These are phyloP conservation scores for Penicillium sp. DNA, from an alignment of 2,329 filamentous ascomycete species.

Conservation along the genomic window DNA sequence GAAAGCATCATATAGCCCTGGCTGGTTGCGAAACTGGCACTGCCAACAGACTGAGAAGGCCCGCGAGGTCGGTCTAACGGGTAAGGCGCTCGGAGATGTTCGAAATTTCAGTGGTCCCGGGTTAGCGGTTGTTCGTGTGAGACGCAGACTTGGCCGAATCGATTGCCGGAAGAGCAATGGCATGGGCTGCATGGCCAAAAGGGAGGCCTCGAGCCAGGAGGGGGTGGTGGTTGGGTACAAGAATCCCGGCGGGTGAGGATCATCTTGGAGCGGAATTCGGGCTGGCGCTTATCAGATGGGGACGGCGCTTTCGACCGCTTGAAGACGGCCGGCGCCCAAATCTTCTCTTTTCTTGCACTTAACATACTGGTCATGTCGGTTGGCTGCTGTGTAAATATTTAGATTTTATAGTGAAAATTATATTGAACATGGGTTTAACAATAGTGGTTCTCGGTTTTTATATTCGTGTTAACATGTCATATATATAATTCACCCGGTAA, in stretches of 20 bases:
- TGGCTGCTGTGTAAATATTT: too few relatives aligned
- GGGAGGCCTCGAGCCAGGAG: slow-evolving; percentile 21
- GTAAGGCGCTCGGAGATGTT: slow-evolving; percentile 22
- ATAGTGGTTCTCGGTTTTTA: too few relatives aligned
- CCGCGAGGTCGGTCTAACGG: slow-evolving; percentile 24
- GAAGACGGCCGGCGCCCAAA: too few relatives aligned
- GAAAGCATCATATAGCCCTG: slow-evolving; percentile 23
- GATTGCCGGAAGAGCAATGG: slow-evolving; percentile 42
- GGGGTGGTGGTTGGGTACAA: slow-evolving; percentile 19
- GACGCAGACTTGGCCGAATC: slow-evolving; percentile 28
- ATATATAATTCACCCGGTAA: too few relatives aligned
- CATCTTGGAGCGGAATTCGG: slow-evolving; percentile 18
- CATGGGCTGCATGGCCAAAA: slow-evolving; percentile 41
- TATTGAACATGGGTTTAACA: too few relatives aligned
- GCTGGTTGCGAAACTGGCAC: slow-evolving; percentile 42
- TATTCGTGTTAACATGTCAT: too few relatives aligned
- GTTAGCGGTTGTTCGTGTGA: slow-evolving; percentile 24
- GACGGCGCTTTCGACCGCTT: too few relatives aligned
- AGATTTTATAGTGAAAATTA: too few relatives aligned
- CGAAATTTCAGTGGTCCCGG: slow-evolving; percentile 24
- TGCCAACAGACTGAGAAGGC: slow-evolving; percentile 43
- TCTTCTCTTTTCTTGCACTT: too few relatives aligned
- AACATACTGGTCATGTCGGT: too few relatives aligned
- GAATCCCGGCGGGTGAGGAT: slow-evolving; percentile 14
- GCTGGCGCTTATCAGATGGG: slow-evolving; percentile 24